Evolutionary conservation across 208 protist species (phyloP).

Genomic region (Crithidia expoeki): DNA sequence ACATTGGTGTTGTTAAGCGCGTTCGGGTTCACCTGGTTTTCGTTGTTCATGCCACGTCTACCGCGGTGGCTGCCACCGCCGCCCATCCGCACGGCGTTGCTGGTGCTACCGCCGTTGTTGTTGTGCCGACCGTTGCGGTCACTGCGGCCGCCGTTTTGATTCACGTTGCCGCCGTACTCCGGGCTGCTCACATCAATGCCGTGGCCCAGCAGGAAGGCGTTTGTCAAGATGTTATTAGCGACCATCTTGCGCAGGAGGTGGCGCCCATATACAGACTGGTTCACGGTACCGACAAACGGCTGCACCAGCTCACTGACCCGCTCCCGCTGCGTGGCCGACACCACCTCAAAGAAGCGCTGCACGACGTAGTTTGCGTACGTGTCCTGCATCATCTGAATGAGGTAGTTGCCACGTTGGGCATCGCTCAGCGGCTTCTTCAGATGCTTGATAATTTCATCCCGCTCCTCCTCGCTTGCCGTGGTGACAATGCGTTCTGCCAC

Average conservation of each 20-base stretch:
- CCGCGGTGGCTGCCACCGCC: background rate
- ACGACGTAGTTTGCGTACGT: slow-evolving; percentile 98
- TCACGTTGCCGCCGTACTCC: slow-evolving; percentile 39
- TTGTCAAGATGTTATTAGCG: slow-evolving; percentile 52
- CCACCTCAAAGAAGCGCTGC: slow-evolving; percentile 94
- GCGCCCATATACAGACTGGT: slow-evolving; percentile 69
- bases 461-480: slow-evolving; percentile 71
- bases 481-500: slow-evolving; percentile 97
- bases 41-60: slow-evolving; percentile 12
- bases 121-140: slow-evolving; percentile 9
- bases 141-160: slow-evolving; percentile 26
- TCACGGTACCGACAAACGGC: slow-evolving; percentile 54
- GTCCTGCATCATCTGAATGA: slow-evolving; percentile 96
- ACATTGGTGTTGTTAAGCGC: slow-evolving; percentile 25
- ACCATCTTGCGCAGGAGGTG: slow-evolving; percentile 84
- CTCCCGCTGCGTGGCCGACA: slow-evolving; percentile 50
- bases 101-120: slow-evolving; percentile 19
- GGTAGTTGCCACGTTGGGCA: slow-evolving; percentile 65
- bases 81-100: background rate
- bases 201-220: slow-evolving; percentile 33
- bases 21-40: slow-evolving; percentile 18
- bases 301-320: slow-evolving; percentile 58
- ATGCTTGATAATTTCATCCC: slow-evolving; percentile 78
- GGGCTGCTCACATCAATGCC: slow-evolving; percentile 43
- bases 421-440: slow-evolving; percentile 53